Conservation (phyloP, 345 rosid species). For the Carallia pectinifolia region DNA sequence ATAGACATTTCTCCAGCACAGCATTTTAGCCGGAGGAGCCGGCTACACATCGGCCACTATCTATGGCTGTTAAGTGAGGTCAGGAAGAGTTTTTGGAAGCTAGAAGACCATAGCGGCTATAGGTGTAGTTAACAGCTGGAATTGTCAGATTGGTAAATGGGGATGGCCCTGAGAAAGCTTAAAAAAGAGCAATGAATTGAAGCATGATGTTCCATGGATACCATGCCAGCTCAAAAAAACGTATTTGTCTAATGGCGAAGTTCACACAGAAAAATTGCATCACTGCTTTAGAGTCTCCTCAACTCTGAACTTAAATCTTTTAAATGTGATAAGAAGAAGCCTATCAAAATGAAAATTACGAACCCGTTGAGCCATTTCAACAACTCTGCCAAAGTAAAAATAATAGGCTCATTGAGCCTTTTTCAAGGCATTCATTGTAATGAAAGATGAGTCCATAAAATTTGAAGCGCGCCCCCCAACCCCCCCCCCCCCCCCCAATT, state of each 20-base stretch:
- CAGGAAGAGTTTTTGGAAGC: no score
- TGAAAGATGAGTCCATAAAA: conserved; percentile 30
- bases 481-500: conserved; percentile 17
- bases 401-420: conserved; percentile 1
- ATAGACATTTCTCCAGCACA: no score
- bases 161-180: no score
- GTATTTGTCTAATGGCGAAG: no score
- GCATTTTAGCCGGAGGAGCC: no score
- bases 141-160: no score
- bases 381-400: neutral
- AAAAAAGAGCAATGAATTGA: no score
- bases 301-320: neutral
- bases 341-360: neutral
- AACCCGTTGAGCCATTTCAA: conserved; percentile 17
- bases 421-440: conserved; percentile 23
- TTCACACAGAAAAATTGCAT: neutral
- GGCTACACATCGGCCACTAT: no score
- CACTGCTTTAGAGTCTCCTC: neutral
- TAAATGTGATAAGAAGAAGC: neutral
- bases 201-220: neutral
- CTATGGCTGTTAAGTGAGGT: no score
- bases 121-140: no score
- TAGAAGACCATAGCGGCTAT: no score
- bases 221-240: neutral
- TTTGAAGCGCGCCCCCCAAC: no score